Base-by-base conservation (phyloP, 1,284 basidiomycete species). In the Somion occarium region DNA sequence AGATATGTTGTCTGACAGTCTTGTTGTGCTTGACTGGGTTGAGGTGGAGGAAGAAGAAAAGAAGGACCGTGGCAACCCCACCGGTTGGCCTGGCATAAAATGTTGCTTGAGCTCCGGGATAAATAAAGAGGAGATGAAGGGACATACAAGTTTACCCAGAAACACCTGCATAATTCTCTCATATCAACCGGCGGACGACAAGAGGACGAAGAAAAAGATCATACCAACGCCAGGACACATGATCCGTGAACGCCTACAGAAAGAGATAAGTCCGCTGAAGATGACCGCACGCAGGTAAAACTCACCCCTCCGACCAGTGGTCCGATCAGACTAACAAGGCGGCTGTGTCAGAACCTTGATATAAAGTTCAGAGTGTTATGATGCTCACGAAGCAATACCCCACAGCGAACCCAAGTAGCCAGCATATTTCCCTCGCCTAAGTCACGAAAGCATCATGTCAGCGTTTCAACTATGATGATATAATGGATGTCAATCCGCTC, bases 31-130 rank as follows among this genome's bases (percentile, higher is more conserved):
- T 80, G n/a, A 45, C 27, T 2, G 86, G 84, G 56, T 93, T 91
- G 38, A 95, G 74, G 56, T 92, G 85, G 44, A 95, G 79, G 67
- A 84, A 88, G 64, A 87, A 79, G 61, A 90, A 84, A 3, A 94
- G 70, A 27, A 90, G 63, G 3, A 66, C 65, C 13, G 79, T 77
- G 1, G 91, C 89, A 39, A 88, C 59, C 20, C 81, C 88, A 7
- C 85, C 88, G 0, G 85, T 85, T 2, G 88, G 88, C 26, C 83
- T 85, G 53, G 30, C 49, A 43, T n/a, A 50, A 20, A 49, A 46
- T 46, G 11, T 22, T 22, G 20, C 19, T 15, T 47, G 44, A 22
- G 30, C 15, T 2, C n/a, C 27, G 48, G 4, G n/a, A 38, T 46
- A 24, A 3, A 46, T 19, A 15, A n/a, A n/a, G n/a, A n/a, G n/a